A percentile compares a stretch with the other conserved stretches of the same genome.
These are phyloP conservation scores for Aspergillus panamensis DNA, from an alignment of 495 filamentous ascomycete species.

Conservation along the genomic window DNA sequence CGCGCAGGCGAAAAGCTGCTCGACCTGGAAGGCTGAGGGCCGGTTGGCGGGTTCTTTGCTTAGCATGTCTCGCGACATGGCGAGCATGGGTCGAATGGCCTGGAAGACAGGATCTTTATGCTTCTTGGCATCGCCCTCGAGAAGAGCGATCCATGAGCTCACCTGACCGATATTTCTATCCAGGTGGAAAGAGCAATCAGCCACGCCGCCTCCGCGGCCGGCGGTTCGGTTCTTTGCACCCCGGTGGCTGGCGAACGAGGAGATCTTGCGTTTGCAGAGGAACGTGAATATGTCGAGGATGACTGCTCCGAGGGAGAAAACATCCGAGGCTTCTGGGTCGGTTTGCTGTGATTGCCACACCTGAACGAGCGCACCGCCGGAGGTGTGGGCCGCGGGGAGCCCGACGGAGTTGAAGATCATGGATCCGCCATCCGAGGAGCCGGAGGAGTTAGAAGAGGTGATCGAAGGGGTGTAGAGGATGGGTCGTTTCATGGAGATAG, in stretches of 20 bases:
- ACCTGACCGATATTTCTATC: slow-evolving; percentile 69
- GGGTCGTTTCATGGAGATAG: slow-evolving; percentile 26
- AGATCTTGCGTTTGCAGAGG: slow-evolving; percentile 66
- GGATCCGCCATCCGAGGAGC: slow-evolving; percentile 21
- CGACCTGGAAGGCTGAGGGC: slow-evolving; percentile 36
- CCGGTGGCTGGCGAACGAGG: slow-evolving; percentile 71
- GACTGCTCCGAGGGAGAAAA: slow-evolving; percentile 45
- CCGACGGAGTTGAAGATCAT: slow-evolving; percentile 17
- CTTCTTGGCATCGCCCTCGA: slow-evolving; percentile 65
- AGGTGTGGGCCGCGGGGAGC: slow-evolving; percentile 15
- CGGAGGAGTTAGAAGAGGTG: slow-evolving; percentile 33
- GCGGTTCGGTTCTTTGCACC: slow-evolving; percentile 62
- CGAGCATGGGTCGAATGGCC: slow-evolving; percentile 40
- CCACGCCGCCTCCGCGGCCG: slow-evolving; percentile 64
- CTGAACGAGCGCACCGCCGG: slow-evolving; percentile 34
- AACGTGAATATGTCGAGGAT: slow-evolving; percentile 74
- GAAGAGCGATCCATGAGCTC: slow-evolving; percentile 67
- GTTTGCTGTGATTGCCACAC: slow-evolving; percentile 43
- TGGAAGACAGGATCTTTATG: slow-evolving; percentile 49
- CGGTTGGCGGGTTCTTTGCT: slow-evolving; percentile 35
- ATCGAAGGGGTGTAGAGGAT: slow-evolving; percentile 37
- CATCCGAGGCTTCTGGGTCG: slow-evolving; percentile 32
- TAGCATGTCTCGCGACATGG: slow-evolving; percentile 45
- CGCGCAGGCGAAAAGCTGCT: slow-evolving; percentile 21
- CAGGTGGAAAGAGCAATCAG: slow-evolving; percentile 77